Base-by-base conservation (phyloP, 2,329 filamentous ascomycete genomes). In the Plenodomus biglobosus region DNA sequence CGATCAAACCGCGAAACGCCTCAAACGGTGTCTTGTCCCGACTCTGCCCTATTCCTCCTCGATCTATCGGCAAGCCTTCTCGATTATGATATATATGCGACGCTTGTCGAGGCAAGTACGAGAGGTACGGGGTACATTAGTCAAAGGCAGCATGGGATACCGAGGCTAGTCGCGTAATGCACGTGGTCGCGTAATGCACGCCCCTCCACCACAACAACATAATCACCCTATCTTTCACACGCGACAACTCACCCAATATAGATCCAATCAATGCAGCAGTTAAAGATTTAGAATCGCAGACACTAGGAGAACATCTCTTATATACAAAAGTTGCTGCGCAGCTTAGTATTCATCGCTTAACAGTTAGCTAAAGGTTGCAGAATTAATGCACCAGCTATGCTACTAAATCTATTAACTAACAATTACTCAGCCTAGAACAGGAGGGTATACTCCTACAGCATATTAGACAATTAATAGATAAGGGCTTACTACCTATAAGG, bases 401-500 rank as follows among this genome's bases (percentile, higher is more conserved):
- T 8, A 42, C n/a, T 38, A 41, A 46, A 13, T 21, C n/a, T 5
- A 24, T 24, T 10, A 24, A 24, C 10, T 10, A 24, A 24, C 22
- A 10, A 24, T 10, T 24, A 10, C 39, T 48, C 18, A 38, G 19
- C 16, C 38, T 10, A 42, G 20, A 42, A 41, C 36, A 48, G 27
- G 46, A 48, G 37, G 1, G 7, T 19, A 40, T 40, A 16, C 46
- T 44, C 32, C 24, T 44, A 27, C 2, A 36, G 19, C 42, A 48
- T 19, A 48, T 48, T 3, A 11, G 32, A 37, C 18, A 13, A 20
- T 34, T 35, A n/a, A 18, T 17, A 8, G 20, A 18, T 8, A 19
- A 16, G 15, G 30, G 34, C 19, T 22, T 44, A 8, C 24, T 40
- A 40, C 46, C 40, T 44, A 40, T 35, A 17, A 39, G 40, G 41